Evolutionary conservation across 83 land plant species (phyloP).

Genomic region (Picea abies): DNA sequence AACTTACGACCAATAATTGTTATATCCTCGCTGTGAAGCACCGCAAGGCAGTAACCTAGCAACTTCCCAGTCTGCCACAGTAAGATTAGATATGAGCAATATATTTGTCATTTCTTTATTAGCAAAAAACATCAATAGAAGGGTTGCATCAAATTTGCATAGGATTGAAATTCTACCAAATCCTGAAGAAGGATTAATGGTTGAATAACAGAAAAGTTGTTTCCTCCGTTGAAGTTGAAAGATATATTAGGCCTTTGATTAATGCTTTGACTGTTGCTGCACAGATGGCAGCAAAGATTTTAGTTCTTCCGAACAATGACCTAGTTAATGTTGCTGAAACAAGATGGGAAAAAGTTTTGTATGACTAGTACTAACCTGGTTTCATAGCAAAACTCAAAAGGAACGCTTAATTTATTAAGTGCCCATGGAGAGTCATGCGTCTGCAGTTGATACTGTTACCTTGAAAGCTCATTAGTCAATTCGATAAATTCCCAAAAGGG

Average conservation of each 20-base stretch:
- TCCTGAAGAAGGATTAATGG: slow-evolving; percentile 43
- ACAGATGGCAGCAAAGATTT: too few species aligned
- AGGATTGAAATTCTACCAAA: slow-evolving; percentile 20
- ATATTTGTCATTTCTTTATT: not conserved
- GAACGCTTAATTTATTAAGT: slow-evolving; percentile 14
- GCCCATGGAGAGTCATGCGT: slow-evolving; percentile 21
- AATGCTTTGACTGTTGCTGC: too few species aligned
- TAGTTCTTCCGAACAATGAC: not conserved
- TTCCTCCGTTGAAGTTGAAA: slow-evolving; percentile 58
- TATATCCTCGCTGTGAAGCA: not conserved
- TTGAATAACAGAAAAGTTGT: slow-evolving; percentile 31
- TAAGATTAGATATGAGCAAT: not conserved
- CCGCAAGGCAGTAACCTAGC: not conserved
- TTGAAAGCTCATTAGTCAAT: not conserved
- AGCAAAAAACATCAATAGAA: not conserved
- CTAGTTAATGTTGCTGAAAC: not conserved
- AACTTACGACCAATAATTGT: slow-evolving; percentile 13
- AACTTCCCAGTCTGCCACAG: not conserved
- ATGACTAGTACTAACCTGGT: slow-evolving; percentile 30
- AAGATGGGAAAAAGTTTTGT: not conserved
- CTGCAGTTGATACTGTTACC: slow-evolving; percentile 44
- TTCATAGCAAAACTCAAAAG: slow-evolving; percentile 61
- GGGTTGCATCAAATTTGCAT: not conserved
- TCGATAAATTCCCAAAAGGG: not conserved
- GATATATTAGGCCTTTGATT: too few species aligned